Evolutionary conservation across 208 protist genomes (phyloP).

Genomic region (Endotrypanum monterogeii): DNA sequence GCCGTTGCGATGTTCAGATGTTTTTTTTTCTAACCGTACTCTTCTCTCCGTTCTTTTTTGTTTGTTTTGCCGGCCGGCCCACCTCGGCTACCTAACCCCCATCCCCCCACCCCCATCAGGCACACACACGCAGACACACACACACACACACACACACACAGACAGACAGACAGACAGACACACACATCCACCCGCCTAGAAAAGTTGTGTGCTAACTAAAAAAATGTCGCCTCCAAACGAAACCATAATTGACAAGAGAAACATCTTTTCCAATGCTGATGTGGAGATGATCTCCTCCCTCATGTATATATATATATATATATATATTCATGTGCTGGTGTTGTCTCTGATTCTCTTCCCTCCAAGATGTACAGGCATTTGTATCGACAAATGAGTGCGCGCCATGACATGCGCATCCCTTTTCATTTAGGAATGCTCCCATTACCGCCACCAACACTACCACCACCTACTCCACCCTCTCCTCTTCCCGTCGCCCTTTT

Average conservation of each 20-base stretch:
- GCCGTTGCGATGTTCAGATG: background rate
- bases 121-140: slow-evolving; percentile 2
- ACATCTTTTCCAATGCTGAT: no score
- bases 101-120: no score
- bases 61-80: background rate
- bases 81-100: no score
- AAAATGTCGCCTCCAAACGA: no score
- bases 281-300: no score
- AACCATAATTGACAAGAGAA: no score
- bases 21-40: background rate
- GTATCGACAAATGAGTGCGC: background rate
- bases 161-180: no score
- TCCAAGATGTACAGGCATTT: background rate
- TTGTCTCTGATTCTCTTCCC: background rate
- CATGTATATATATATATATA: no score
- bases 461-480: background rate
- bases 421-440: background rate
- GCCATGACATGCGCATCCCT: background rate
- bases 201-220: no score
- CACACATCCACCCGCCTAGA: no score
- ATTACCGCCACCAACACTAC: background rate
- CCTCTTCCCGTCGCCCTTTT: slow-evolving; percentile 21
- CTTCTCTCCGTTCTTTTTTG: background rate
- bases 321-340: background rate
- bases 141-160: no score